Percentiles rank a stretch among this genome's conserved stretches.
phyloP scores from a whole-genome alignment of 768 basidiomycete genomes.

The Calocybe cyanea region DNA sequence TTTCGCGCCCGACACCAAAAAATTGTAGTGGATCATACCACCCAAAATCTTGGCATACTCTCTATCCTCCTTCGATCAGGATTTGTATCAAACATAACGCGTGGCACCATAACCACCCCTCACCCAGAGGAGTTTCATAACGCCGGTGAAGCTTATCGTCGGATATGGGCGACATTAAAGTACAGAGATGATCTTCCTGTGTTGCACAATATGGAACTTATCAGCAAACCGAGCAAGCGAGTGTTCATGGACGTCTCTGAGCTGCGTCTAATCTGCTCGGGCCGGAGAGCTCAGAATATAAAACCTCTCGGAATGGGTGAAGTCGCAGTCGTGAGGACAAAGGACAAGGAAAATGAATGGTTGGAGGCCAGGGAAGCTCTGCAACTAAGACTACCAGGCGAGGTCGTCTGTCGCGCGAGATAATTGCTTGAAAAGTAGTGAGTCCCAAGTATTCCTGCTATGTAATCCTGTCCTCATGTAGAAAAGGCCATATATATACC shows the following conservation, averaged over 20 bases:
- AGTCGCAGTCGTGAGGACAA: constrained; percentile 79
- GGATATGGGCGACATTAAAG: constrained; percentile 94
- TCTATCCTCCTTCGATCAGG: constrained; percentile 90
- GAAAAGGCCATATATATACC: background rate
- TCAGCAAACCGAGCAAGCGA: constrained; percentile 80
- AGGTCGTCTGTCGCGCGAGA: constrained; percentile 78
- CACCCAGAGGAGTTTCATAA: constrained; percentile 59
- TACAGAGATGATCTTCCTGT: constrained; percentile 90
- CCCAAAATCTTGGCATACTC: constrained; percentile 88
- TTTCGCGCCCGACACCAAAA: constrained; percentile 81
- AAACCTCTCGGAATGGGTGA: constrained; percentile 90
- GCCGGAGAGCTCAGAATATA: constrained; percentile 75
- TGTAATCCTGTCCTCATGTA: background rate
- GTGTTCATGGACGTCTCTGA: constrained; percentile 74
- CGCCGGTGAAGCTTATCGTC: constrained; percentile 59
- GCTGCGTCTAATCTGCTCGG: constrained; percentile 75
- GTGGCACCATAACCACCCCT: constrained; percentile 66
- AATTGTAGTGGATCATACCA: constrained; percentile 77
- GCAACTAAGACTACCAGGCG: constrained; percentile 71
- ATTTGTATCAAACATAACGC: constrained; percentile 78
- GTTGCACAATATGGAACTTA: constrained; percentile 70
- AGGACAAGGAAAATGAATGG: constrained; percentile 72
- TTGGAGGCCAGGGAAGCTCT: constrained; percentile 92
- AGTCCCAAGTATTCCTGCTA: background rate
- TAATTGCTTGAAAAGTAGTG: constrained; percentile 1